A percentile compares a stretch with the other conserved stretches of the same genome.
phyloP scores from a whole-genome alignment of 1,284 basidiomycete species.

The Clitocybe nebularis region DNA sequence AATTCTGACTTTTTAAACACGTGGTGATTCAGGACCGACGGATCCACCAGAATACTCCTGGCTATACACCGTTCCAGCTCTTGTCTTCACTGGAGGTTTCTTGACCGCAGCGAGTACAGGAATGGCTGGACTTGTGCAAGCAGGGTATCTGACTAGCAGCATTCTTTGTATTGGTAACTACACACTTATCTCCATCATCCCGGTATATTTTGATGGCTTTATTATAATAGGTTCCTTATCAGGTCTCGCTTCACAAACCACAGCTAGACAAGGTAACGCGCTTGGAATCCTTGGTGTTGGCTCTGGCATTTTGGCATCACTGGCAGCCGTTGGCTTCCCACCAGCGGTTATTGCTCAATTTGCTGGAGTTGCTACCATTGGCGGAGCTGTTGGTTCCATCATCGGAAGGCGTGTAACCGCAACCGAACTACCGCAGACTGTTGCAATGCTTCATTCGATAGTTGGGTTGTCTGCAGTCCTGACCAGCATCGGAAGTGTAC shows the following conservation, averaged over 20 bases:
- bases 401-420: conserved; percentile 80
- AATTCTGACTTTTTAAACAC: not conserved
- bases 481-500: conserved; percentile 76
- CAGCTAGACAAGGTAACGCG: conserved; percentile 79
- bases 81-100: conserved; percentile 78
- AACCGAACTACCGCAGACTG: conserved; percentile 78
- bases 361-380: conserved; percentile 68
- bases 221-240: conserved; percentile 59
- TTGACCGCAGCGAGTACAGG: conserved; percentile 76
- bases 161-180: conserved; percentile 71
- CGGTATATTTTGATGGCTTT: no score
- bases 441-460: conserved; percentile 64
- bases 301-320: conserved; percentile 74
- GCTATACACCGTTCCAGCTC: conserved; percentile 74
- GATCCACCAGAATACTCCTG: conserved; percentile 85
- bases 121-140: conserved; percentile 81
- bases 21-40: conserved; percentile 48
- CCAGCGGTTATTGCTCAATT: conserved; percentile 73
- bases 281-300: conserved; percentile 80
- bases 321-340: conserved; percentile 78
- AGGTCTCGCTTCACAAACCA: conserved; percentile 69
- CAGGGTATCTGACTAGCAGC: conserved; percentile 79
- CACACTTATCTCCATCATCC: not conserved
- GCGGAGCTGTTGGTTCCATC: conserved; percentile 62
- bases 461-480: conserved; percentile 84